phyloP scores from a whole-genome alignment of 352 stramenopile species.

The Phytophthora gonapodyides region DNA sequence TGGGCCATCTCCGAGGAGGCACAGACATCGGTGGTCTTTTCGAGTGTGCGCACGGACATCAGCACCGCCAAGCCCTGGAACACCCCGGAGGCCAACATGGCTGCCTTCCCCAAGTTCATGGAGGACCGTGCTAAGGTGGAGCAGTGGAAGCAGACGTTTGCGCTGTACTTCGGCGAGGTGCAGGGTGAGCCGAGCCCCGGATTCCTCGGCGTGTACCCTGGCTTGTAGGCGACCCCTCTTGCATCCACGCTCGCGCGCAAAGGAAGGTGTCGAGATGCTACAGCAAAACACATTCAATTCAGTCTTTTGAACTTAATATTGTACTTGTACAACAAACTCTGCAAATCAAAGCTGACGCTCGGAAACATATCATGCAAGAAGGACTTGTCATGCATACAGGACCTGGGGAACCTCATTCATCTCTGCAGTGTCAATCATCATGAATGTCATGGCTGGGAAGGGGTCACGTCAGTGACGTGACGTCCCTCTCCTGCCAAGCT shows the following conservation, averaged over 20 bases:
- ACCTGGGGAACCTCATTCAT: no score
- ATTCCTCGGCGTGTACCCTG: conserved; percentile 48
- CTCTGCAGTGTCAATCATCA: no score
- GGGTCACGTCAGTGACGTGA: no score
- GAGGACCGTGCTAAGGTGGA: conserved; percentile 52
- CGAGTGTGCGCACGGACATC: conserved; percentile 48
- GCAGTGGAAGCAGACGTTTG: conserved; percentile 47
- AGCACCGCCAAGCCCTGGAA: conserved; percentile 39
- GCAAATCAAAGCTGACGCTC: background rate
- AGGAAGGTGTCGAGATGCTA: no score
- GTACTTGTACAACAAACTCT: no score
- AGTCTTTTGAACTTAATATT: no score
- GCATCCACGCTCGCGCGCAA: no score
- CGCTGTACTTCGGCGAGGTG: conserved; percentile 62
- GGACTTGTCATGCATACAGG: no score
- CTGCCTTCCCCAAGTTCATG: conserved; percentile 50
- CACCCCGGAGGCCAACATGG: conserved; percentile 37
- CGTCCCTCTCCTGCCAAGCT: no score
- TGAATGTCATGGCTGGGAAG: no score
- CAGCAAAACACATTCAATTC: no score
- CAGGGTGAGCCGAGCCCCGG: conserved; percentile 45
- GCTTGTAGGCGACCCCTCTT: conserved; percentile 17
- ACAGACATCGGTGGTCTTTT: conserved; percentile 33
- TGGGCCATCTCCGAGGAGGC: conserved; percentile 47
- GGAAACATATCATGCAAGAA: background rate